These are phyloP conservation scores for Aspergillus ochraceus DNA, from an alignment of 2,329 filamentous ascomycete genomes.

Conservation along the genomic window DNA sequence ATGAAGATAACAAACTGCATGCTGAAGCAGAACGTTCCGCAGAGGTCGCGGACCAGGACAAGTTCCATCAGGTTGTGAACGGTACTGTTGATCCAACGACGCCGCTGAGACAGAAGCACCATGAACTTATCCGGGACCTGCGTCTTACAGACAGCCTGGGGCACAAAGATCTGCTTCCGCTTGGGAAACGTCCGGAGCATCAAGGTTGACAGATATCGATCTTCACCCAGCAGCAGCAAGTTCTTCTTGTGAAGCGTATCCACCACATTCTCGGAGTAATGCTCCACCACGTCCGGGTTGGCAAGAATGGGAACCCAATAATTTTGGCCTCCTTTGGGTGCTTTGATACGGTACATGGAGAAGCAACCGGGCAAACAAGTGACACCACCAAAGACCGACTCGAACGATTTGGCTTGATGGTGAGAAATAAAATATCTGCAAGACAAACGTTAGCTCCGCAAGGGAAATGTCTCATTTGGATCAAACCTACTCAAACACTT, in stretches of 20 bases:
- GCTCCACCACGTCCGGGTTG: conserved; percentile 97
- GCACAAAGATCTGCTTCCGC: conserved; percentile 97
- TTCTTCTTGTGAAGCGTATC: conserved; percentile 99
- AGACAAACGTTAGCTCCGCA: conserved; percentile 7
- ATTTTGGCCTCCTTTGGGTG: conserved; percentile 96
- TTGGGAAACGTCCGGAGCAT: conserved; percentile 99
- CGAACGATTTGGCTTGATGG: conserved; percentile 94
- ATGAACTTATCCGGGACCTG: conserved; percentile 91
- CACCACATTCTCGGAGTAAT: conserved; percentile 98
- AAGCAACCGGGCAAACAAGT: conserved; percentile 98
- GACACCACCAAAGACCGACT: conserved; percentile 97
- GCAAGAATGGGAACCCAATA: conserved; percentile 99
- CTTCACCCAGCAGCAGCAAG: conserved; percentile 83
- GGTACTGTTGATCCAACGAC: conserved; percentile 99
- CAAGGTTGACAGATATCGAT: conserved; percentile 91
- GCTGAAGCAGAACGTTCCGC: conserved; percentile 98
- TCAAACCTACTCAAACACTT: conserved; percentile 78
- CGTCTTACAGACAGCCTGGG: conserved; percentile 98
- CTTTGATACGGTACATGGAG: conserved; percentile 99
- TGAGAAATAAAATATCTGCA: conserved; percentile 90
- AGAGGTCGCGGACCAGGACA: conserved; percentile 90
- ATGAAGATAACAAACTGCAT: conserved; percentile 99
- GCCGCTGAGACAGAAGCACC: conserved; percentile 88
- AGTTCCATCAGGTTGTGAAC: conserved; percentile 99
- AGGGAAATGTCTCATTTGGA: neutral